phyloP scores from a whole-genome alignment of 2,329 filamentous ascomycete genomes.

The Hymenoscyphus fraxineus region DNA sequence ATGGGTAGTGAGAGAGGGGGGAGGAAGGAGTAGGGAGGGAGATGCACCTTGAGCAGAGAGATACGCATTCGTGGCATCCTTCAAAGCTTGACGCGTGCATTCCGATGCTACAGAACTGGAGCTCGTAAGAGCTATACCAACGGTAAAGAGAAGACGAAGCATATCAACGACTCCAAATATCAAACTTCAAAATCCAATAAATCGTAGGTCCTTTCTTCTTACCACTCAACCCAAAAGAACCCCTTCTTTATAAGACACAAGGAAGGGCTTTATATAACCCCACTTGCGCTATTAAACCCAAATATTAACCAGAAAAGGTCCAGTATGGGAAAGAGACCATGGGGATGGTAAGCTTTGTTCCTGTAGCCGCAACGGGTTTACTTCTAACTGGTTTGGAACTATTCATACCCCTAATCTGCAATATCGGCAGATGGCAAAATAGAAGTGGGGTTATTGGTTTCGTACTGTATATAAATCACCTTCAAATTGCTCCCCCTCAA shows the following conservation, averaged over 20 bases:
- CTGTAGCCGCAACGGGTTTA: not conserved
- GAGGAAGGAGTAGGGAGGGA: not conserved
- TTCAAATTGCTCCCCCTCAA: conserved; percentile 8
- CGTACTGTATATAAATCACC: conserved; percentile 3
- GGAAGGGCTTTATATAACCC: not conserved
- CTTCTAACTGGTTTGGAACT: conserved; percentile 1
- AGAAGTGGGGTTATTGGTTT: not conserved
- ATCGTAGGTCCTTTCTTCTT: not conserved
- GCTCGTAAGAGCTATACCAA: not conserved
- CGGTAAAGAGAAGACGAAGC: not conserved
- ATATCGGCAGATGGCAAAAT: conserved; percentile 11
- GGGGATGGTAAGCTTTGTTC: not conserved
- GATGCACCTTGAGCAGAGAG: not conserved
- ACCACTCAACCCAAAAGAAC: not conserved
- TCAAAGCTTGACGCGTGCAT: conserved; percentile 15
- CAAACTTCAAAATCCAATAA: no score
- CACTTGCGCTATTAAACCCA: not conserved
- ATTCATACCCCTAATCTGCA: not conserved
- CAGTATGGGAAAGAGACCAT: not conserved
- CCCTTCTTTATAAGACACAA: not conserved
- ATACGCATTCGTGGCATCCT: not conserved
- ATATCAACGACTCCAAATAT: not conserved
- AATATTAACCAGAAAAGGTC: not conserved
- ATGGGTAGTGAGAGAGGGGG: not conserved
- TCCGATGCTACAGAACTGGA: conserved; percentile 8